phyloP scores from a whole-genome alignment of 371 early-diverging fungal genomes.

The Apophysomyces sp. region DNA sequence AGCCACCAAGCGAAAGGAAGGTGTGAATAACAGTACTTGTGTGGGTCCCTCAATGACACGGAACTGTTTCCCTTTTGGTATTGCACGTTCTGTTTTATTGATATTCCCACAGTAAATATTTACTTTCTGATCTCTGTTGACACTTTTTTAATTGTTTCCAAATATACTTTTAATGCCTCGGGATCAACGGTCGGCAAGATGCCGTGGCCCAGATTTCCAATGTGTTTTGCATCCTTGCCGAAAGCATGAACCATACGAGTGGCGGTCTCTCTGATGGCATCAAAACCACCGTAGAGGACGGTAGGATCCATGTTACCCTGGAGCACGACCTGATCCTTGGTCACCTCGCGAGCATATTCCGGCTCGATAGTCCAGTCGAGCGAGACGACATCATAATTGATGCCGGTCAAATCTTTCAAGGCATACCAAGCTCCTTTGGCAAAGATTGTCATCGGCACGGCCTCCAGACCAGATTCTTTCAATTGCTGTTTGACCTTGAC shows the following conservation, averaged over 20 bases:
- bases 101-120: too few species aligned
- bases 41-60: too few species aligned
- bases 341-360: slow-evolving; percentile 56
- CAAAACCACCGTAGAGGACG: slow-evolving; percentile 73
- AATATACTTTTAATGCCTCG: slow-evolving; percentile 68
- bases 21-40: too few species aligned
- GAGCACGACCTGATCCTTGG: slow-evolving; percentile 68
- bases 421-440: slow-evolving; percentile 92
- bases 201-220: slow-evolving; percentile 97
- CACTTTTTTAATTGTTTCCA: slow-evolving; percentile 66
- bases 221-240: slow-evolving; percentile 70
- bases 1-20: too few species aligned
- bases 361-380: slow-evolving; percentile 93
- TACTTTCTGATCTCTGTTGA: slow-evolving; percentile 47
- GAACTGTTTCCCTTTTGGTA: too few species aligned
- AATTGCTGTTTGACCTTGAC: slow-evolving; percentile 65
- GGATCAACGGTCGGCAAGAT: slow-evolving; percentile 81
- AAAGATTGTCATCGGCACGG: slow-evolving; percentile 90
- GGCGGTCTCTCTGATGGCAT: slow-evolving; percentile 74
- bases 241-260: slow-evolving; percentile 85
- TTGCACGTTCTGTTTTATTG: not conserved
- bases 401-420: slow-evolving; percentile 67
- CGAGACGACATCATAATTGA: slow-evolving; percentile 82
- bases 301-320: slow-evolving; percentile 98
- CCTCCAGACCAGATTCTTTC: slow-evolving; percentile 31